phyloP scores from a whole-genome alignment of 805 yeast genomes.

The Teunomyces lycoperdinae region DNA sequence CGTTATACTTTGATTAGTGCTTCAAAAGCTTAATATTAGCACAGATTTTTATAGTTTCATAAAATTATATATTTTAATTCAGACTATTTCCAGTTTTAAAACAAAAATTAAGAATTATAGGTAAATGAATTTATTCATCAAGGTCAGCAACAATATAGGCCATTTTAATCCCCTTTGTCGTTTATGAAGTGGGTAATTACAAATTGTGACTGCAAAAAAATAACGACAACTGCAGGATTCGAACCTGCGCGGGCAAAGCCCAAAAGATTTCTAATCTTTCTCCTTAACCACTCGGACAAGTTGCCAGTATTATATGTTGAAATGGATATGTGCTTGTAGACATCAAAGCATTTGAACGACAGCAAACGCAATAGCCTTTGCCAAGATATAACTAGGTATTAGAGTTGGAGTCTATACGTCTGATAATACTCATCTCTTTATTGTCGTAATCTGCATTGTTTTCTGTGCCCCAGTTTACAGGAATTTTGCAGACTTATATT shows the following conservation, averaged over 20 bases:
- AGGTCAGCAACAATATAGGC: not conserved
- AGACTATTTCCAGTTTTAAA: too few species aligned
- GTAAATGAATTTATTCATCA: too few species aligned
- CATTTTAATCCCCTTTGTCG: not conserved
- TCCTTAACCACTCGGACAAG: constrained; percentile 59
- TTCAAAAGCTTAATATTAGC: too few species aligned
- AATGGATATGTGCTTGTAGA: not conserved
- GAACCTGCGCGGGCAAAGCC: constrained; percentile 65
- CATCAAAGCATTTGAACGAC: not conserved
- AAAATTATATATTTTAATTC: too few species aligned
- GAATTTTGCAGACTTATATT: constrained; percentile 8
- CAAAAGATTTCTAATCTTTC: constrained; percentile 59
- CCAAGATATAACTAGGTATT: too few species aligned
- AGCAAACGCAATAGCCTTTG: too few species aligned
- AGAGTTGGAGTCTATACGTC: too few species aligned
- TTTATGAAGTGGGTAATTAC: not conserved
- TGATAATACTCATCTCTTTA: too few species aligned
- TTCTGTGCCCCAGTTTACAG: not conserved
- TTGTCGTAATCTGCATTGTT: not conserved
- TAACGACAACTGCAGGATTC: constrained; percentile 57
- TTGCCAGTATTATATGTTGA: constrained; percentile 30
- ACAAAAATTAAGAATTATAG: too few species aligned
- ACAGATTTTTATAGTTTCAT: too few species aligned
- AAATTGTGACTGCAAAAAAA: constrained; percentile 20
- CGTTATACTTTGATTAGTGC: too few species aligned